Evolutionary conservation across 208 protist genomes (phyloP), one percentile per base, ranked within the genome.

Genomic region (Acanthamoeba castellanii): DNA sequence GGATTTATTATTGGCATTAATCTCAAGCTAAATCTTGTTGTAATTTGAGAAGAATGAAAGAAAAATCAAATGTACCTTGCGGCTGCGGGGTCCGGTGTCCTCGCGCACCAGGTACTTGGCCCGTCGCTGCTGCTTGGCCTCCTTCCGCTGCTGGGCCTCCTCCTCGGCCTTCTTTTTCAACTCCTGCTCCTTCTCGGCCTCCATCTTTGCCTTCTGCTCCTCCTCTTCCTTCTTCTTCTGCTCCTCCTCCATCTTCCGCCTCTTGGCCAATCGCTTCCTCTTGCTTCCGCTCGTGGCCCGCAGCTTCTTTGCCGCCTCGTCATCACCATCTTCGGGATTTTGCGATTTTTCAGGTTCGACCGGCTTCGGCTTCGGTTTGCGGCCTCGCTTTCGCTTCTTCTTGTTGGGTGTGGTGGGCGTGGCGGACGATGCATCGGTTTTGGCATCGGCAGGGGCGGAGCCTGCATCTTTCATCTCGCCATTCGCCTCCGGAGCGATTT

Each of bases 161-260:
- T 6, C 64, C 7, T 72, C 64, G n/a, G 64, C 64, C 64, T 34
- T 37, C 13, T 34, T 22, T 27, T 72, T 72, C 6, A 16, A 7
- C 64, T 72, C n/a, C 64, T n/a, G n/a, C 64, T 72, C 64, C 30
- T n/a, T 30, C n/a, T 72, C 64, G 64, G 64, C 64, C 30, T 72
- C 13, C n/a, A 18, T n/a, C 64, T 72, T 72, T 3, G 4, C 9
- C 30, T 72, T n/a, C n/a, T 8, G 64, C 64, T 72, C 64, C n/a
- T 72, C 64, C 64, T 72, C 64, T 34, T 72, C 64, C 64, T 72
- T 72, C 64, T 72, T 72, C 64, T 72, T 72, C 30, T 72, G 64
- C 64, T 72, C 64, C 64, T 72, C 64, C 30, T 72, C 64, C 64
- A 37, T 9, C 64, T 72, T 72, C 30, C 22, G 22, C 64, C 64